phyloP scores from a whole-genome alignment of 805 yeast species.

The Priceomyces melissophilus region DNA sequence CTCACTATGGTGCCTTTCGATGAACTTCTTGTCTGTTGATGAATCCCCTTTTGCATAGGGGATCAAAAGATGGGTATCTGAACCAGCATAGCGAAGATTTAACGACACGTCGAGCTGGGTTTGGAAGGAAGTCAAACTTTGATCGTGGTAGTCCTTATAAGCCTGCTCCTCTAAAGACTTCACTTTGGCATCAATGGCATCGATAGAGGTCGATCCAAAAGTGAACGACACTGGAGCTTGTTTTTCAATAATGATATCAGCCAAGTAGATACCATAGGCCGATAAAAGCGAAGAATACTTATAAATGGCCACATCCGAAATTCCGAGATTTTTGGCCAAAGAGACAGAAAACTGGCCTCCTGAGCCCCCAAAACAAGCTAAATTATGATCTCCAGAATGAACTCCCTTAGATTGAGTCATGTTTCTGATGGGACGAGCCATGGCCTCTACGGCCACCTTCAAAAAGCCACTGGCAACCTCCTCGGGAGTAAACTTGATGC shows the following conservation, averaged over 20 bases:
- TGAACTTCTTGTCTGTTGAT: slow-evolving; percentile 21
- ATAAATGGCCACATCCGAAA: slow-evolving; percentile 28
- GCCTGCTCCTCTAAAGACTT: slow-evolving; percentile 13
- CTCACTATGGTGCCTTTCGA: slow-evolving; percentile 28
- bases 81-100: slow-evolving; percentile 80
- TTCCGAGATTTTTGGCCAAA: slow-evolving; percentile 27
- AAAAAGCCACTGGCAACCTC: slow-evolving; percentile 33
- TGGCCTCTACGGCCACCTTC: slow-evolving; percentile 32
- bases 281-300: slow-evolving; percentile 32
- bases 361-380: slow-evolving; percentile 37
- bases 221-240: slow-evolving; percentile 35
- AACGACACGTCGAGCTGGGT: slow-evolving; percentile 61
- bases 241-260: slow-evolving; percentile 33
- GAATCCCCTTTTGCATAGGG: slow-evolving; percentile 23
- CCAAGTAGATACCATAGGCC: slow-evolving; percentile 32
- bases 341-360: slow-evolving; percentile 32
- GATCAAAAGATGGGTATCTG: slow-evolving; percentile 87
- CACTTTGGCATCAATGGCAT: slow-evolving; percentile 10
- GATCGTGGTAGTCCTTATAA: slow-evolving; percentile 32
- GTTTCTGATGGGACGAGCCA: slow-evolving; percentile 33
- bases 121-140: slow-evolving; percentile 45
- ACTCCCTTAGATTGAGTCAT: slow-evolving; percentile 35
- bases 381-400: slow-evolving; percentile 26
- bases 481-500: slow-evolving; percentile 21
- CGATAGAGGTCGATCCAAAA: slow-evolving; percentile 21